These are phyloP conservation scores for Yamadazyma triangularis DNA, from an alignment of 1,139 yeast genomes.

Conservation along the genomic window DNA sequence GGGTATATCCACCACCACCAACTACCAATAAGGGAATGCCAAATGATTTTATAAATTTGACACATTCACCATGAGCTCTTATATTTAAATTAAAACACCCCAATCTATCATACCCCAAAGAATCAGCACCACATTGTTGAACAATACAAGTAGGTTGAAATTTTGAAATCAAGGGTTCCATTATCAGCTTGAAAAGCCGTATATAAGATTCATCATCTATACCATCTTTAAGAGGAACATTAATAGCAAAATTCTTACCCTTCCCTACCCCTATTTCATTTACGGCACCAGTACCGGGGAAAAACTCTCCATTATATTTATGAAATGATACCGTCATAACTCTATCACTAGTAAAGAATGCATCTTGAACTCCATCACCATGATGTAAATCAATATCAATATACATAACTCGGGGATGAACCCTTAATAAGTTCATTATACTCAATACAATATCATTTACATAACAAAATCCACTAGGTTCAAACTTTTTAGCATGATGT, in stretches of 20 bases:
- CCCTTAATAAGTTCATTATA: slow-evolving; percentile 80
- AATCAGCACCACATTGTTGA: slow-evolving; percentile 91
- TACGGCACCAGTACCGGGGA: slow-evolving; percentile 94
- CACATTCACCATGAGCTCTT: slow-evolving; percentile 95
- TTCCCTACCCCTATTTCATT: slow-evolving; percentile 87
- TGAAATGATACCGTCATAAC: slow-evolving; percentile 98
- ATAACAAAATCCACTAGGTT: slow-evolving; percentile 95
- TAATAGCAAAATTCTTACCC: slow-evolving; percentile 83
- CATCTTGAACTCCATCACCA: slow-evolving; percentile 98
- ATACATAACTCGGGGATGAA: slow-evolving; percentile 92
- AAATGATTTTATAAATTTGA: slow-evolving; percentile 80
- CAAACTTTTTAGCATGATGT: slow-evolving; percentile 94
- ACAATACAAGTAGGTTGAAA: slow-evolving; percentile 86
- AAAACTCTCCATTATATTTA: slow-evolving; percentile 90
- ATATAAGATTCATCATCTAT: slow-evolving; percentile 86
- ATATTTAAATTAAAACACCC: slow-evolving; percentile 92
- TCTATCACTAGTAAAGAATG: slow-evolving; percentile 91
- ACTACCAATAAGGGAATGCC: slow-evolving; percentile 86
- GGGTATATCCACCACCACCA: slow-evolving; percentile 98
- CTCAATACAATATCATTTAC: slow-evolving; percentile 69
- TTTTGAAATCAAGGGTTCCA: slow-evolving; percentile 78
- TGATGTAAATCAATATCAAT: slow-evolving; percentile 96
- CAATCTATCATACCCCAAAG: slow-evolving; percentile 83
- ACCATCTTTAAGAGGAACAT: slow-evolving; percentile 89
- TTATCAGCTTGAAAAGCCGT: slow-evolving; percentile 69